Evolutionary conservation across 805 yeast genomes (phyloP), one percentile per base, ranked within the genome.

Genomic region (Ogataea nakhonphanomensis): DNA sequence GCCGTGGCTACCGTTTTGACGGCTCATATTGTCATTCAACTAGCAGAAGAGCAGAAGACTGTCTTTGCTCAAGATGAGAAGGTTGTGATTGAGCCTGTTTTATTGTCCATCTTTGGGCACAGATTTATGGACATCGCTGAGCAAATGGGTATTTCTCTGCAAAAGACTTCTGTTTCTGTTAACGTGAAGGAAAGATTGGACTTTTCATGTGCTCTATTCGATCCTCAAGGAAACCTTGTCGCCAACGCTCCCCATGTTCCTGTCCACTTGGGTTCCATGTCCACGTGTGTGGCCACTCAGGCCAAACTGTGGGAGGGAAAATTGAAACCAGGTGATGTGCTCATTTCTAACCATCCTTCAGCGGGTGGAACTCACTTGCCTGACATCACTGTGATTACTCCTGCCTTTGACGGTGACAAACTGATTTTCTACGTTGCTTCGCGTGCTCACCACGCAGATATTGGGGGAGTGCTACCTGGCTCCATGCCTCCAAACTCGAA

Each of bases 401-500:
- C 98, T 0, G 89, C 90, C 1, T 84, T 87, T 56, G 69, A 76
- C n/a, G 69, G 70, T 30, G 74, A 69, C 6, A 61, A 67, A 38
- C 72, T 87, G 25, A 76, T 88, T 21, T 90, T 90, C 59, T 90
- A 87, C 70, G 89, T 87, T 10, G 98, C 97, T 0, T 82, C 95
- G 0, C 72, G 98, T 49, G 97, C 96, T 2, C 98, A 90, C 64
- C 98, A 91, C 64, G 90, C 96, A 5, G 98, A 90, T 62, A 90
- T 91, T 55, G 97, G 98, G 12, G 95, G 95, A 10, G 77, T 83
- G 43, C 65, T 87, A 25, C 95, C 97, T 1, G 97, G 97, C 1
- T 84, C 95, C 0, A 88, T 90, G 89, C 96, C 97, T 11, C 95
- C 96, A 8, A 80, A 84, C 56, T 87, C 96, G 2, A 86, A 81